These are phyloP conservation scores for Malus hybrid DNA, from an alignment of 331 rosid genomes.

Conservation along the genomic window DNA sequence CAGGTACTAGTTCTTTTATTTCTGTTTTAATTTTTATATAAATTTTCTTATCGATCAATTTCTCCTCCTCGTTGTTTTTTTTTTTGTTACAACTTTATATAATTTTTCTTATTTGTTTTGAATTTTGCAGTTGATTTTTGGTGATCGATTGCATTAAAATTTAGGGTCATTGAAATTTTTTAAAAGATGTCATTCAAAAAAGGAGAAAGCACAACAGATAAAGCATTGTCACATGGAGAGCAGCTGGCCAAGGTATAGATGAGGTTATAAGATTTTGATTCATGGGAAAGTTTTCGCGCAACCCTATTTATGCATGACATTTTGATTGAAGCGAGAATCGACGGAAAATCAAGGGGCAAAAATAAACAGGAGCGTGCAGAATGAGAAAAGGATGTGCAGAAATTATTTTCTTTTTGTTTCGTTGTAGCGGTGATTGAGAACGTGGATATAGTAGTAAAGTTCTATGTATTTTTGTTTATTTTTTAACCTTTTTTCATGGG, in stretches of 20 bases:
- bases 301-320: too few species aligned
- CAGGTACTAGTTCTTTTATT: neutral
- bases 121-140: neutral
- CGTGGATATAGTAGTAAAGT: neutral
- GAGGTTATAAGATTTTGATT: neutral
- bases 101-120: neutral
- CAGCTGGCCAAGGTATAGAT: constrained; percentile 45
- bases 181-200: constrained; percentile 37
- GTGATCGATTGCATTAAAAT: neutral
- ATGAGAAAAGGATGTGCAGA: too few species aligned
- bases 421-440: too few species aligned
- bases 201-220: constrained; percentile 33
- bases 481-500: neutral
- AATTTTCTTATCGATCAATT: neutral
- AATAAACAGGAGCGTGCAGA: too few species aligned
- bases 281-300: too few species aligned
- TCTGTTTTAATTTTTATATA: neutral
- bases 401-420: too few species aligned
- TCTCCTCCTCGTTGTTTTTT: neutral
- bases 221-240: constrained; percentile 36
- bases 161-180: constrained; percentile 10
- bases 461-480: neutral
- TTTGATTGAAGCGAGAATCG: too few species aligned
- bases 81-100: too few species aligned
- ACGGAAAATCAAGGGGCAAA: too few species aligned